Conservation (phyloP, 352 stramenopile genomes). For the Pythium chondricola region DNA sequence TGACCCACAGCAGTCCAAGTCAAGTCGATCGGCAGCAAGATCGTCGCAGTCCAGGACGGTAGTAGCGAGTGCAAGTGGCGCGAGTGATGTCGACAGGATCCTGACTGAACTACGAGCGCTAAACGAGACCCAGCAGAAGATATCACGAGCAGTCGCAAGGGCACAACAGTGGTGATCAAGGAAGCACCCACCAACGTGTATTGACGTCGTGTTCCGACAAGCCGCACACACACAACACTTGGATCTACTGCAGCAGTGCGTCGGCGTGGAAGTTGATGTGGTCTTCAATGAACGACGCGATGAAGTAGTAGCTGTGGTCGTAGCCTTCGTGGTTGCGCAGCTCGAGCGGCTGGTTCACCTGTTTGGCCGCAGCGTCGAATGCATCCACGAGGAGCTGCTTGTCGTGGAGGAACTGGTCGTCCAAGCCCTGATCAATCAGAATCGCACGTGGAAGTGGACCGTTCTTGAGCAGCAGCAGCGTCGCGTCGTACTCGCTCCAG, state of each 20-base stretch:
- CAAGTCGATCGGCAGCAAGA: neutral
- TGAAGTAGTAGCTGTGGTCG: constrained; percentile 98
- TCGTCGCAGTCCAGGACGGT: neutral
- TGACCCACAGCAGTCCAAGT: neutral
- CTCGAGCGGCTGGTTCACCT: constrained; percentile 74
- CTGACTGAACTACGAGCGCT: constrained; percentile 37
- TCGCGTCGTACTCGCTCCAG: constrained; percentile 91
- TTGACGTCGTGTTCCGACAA: too few species aligned
- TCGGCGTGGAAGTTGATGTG: constrained; percentile 94
- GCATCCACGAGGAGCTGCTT: constrained; percentile 90
- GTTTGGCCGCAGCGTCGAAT: constrained; percentile 79
- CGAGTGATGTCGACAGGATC: constrained; percentile 23
- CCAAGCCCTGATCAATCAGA: constrained; percentile 86
- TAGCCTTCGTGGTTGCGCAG: constrained; percentile 89
- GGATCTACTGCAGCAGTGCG: constrained; percentile 45
- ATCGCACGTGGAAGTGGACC: constrained; percentile 66
- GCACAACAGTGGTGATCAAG: too few species aligned
- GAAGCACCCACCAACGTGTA: too few species aligned
- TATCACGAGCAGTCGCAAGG: too few species aligned
- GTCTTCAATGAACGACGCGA: constrained; percentile 94
- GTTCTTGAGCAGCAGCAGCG: constrained; percentile 75
- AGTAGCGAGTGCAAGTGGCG: neutral
- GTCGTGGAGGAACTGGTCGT: constrained; percentile 85
- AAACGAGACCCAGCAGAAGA: constrained; percentile 28
- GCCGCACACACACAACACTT: too few species aligned